Base-by-base conservation (phyloP, 192 early-diverging fungal species). In the Oehlia diaphana region DNA sequence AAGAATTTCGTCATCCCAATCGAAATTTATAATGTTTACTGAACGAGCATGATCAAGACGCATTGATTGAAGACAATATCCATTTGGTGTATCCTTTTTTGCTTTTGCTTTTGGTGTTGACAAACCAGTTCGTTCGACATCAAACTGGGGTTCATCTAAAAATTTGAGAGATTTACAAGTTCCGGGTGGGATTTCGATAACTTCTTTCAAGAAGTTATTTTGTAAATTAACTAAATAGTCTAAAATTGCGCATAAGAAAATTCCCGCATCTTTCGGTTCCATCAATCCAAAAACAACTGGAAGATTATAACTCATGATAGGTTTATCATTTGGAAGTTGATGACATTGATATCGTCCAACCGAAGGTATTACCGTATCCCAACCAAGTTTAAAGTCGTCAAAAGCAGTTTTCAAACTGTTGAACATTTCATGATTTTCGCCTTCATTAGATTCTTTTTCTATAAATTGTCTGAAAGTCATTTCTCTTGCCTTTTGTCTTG, bases 1-100 rank as follows among this genome's bases (percentile, higher is more conserved):
- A 26, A 79, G 53, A n/a, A 79, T 62, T 23, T 69, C 68, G 21
- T 35, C 28, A 28, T 75, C 72, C 71, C 78, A 79, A 50, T 79
- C 72, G 47, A 47, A 79, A 23, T 37, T n/a, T 44, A 79, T 72
- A 14, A 79, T 26, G 23, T 79, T 69, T 26, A 12, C 14, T 31
- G 13, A 3, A 8, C 23, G 35, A 19, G 44, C 6, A 23, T 79
- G 61, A 26, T 39, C 71, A 37, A 79, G n/a, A 5, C 23, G 31
- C n/a, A 79, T 39, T 21, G 67, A 79, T 23, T 39, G 64, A 44
- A 79, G 31, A 21, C 75, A 79, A 58, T 63, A 63, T 63, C 28
- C 26, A 14, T 23, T 79, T 19, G 44, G 49, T 13, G 67, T 4
- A 21, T 68, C n/a, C n/a, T 26, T 12, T 47, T 47, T 64, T 64